phyloP scores from a whole-genome alignment of 495 filamentous ascomycete species.

The Astrothelium macrocarpum region DNA sequence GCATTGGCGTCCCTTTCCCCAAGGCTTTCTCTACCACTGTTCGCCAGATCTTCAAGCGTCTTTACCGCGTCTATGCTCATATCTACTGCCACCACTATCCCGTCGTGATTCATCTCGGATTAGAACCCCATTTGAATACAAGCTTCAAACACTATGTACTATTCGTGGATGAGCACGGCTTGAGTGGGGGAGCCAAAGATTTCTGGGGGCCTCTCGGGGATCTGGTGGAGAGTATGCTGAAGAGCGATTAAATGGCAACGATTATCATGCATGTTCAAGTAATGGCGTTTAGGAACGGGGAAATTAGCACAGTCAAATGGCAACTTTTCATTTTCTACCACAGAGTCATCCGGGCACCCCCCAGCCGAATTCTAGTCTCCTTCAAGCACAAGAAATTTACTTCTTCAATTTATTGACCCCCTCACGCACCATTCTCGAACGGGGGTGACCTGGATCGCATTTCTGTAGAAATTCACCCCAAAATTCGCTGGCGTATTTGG shows the following conservation, averaged over 20 bases:
- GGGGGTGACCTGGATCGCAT: too few species aligned
- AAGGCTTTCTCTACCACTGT: constrained; percentile 80
- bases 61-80: constrained; percentile 97
- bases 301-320: background rate
- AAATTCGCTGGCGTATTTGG: too few species aligned
- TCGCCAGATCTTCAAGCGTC: constrained; percentile 92
- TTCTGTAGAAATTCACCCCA: too few species aligned
- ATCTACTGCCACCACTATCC: constrained; percentile 99
- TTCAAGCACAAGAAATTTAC: too few species aligned
- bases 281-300: background rate
- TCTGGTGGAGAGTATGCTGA: constrained; percentile 92
- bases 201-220: constrained; percentile 96
- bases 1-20: constrained; percentile 91
- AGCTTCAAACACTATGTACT: constrained; percentile 99
- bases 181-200: constrained; percentile 40
- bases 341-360: too few species aligned
- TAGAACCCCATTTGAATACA: constrained; percentile 96
- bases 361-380: too few species aligned
- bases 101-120: constrained; percentile 84
- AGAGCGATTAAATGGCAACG: constrained; percentile 80
- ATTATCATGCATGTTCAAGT: background rate
- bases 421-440: too few species aligned
- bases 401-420: too few species aligned
- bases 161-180: constrained; percentile 85
- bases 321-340: too few species aligned